Conservation (phyloP, 805 yeast genomes). For the Cyberlindnera mrakii region DNA sequence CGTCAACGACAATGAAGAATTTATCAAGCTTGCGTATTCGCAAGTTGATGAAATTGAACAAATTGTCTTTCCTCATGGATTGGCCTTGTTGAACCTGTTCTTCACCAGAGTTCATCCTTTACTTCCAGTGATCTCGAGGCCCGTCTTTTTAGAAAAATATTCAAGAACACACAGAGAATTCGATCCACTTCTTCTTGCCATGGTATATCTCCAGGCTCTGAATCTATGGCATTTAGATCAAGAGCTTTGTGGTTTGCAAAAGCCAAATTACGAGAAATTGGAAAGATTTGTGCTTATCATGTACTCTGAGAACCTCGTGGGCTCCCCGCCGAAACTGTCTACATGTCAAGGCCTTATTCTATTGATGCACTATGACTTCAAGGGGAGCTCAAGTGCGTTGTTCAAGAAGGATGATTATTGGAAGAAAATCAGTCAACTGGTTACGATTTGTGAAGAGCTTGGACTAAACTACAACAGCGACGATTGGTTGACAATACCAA, state of each 20-base stretch:
- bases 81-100: constrained; percentile 18
- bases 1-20: constrained; percentile 22
- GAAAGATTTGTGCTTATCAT: constrained; percentile 23
- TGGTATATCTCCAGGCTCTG: constrained; percentile 25
- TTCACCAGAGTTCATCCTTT: constrained; percentile 23
- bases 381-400: neutral
- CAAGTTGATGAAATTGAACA: constrained; percentile 26
- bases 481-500: constrained; percentile 22
- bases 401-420: constrained; percentile 15
- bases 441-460: constrained; percentile 23
- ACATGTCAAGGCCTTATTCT: constrained; percentile 35
- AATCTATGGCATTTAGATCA: constrained; percentile 22
- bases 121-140: constrained; percentile 23
- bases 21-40: constrained; percentile 18
- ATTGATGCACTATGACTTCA: constrained; percentile 22
- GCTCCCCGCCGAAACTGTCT: constrained; percentile 26
- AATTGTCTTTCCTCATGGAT: constrained; percentile 19
- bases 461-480: constrained; percentile 23
- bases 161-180: constrained; percentile 25
- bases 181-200: constrained; percentile 23
- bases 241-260: constrained; percentile 1
- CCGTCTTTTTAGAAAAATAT: constrained; percentile 24
- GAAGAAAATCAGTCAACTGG: constrained; percentile 19
- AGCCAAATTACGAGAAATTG: constrained; percentile 20
- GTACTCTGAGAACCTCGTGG: constrained; percentile 22